phyloP scores from a whole-genome alignment of 2,329 filamentous ascomycete genomes.

The Ramularia endophylla region DNA sequence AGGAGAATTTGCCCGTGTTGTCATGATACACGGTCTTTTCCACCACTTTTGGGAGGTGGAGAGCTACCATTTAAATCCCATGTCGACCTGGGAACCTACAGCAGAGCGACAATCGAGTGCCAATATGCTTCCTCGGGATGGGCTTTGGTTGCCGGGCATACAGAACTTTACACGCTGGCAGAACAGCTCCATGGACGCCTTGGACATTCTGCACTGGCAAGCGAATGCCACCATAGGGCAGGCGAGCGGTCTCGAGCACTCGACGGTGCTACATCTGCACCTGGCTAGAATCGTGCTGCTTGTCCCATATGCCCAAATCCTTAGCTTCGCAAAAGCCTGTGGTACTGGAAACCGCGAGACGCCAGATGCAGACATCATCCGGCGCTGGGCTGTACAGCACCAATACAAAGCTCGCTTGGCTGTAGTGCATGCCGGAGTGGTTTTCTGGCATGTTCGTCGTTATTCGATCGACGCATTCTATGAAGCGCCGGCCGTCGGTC shows the following conservation, averaged over 20 bases:
- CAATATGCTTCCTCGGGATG: slow-evolving; percentile 9
- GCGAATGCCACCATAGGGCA: slow-evolving; percentile 49
- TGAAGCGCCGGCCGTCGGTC: slow-evolving; percentile 59
- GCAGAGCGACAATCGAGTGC: slow-evolving; percentile 16
- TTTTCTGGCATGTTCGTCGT: slow-evolving; percentile 49
- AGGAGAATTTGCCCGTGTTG: slow-evolving; percentile 45
- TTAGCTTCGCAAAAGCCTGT: slow-evolving; percentile 36
- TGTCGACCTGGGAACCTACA: slow-evolving; percentile 34
- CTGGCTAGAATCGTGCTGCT: slow-evolving; percentile 49
- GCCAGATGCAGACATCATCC: slow-evolving; percentile 23
- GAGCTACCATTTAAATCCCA: slow-evolving; percentile 39
- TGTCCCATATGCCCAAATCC: slow-evolving; percentile 44
- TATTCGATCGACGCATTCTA: slow-evolving; percentile 51
- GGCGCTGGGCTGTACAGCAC: slow-evolving; percentile 46
- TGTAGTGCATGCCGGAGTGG: slow-evolving; percentile 48
- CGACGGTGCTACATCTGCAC: slow-evolving; percentile 52
- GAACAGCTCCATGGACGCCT: slow-evolving; percentile 41
- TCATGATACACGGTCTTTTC: slow-evolving; percentile 48
- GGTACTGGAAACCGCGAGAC: slow-evolving; percentile 14
- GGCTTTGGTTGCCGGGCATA: slow-evolving; percentile 43
- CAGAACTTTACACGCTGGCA: slow-evolving; percentile 45
- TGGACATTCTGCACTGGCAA: slow-evolving; percentile 55
- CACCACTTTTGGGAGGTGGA: slow-evolving; percentile 46
- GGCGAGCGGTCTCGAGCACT: slow-evolving; percentile 47
- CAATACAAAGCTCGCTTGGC: slow-evolving; percentile 53